Evolutionary conservation across 1,139 yeast species (phyloP), one percentile per base, ranked within the genome.

Genomic region (Diutina siamensis): DNA sequence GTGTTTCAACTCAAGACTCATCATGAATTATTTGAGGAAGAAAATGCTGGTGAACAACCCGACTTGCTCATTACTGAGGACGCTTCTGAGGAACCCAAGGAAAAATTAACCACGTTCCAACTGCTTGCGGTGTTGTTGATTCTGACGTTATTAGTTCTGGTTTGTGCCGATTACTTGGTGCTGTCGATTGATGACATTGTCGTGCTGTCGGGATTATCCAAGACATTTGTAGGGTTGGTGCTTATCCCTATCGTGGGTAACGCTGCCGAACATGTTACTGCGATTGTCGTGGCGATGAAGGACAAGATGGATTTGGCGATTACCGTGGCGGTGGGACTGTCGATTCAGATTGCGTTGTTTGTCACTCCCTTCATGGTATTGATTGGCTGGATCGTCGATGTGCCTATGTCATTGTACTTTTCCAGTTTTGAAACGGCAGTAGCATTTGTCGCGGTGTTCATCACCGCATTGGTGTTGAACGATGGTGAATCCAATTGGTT

Each of bases 261-360:
- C 57, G 98, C 98, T 2, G 97, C 98, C 13, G 98, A 92, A 64
- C 98, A 92, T 62, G 97, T 86, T 45, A 92, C 97, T 17, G 96
- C 97, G 2, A 83, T 92, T 44, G 76, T 87, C 51, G 97, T 92
- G 45, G 97, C 98, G 27, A 78, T 82, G 76, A 88, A 88, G 65
- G 87, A 92, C 64, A 92, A 94, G 65, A 92, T 94, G 97, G 97
- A 92, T 61, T 74, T 92, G 52, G 97, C 98, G 10, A 78, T 94
- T 55, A 95, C 97, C 48, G 97, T 92, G 45, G 97, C 98, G 9
- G 81, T 92, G 52, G 98, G 98, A n/a, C 84, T 95, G 3, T 87
- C 97, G 3, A 76, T 92, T 63, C 98, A 92, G 64, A 88, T 92
- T 57, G 95, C 98, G 3, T 67, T 92, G 46, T 89, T 92, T 64